Evolutionary conservation across 768 basidiomycete genomes (phyloP).

Genomic region (Glaciozyma antarctica): DNA sequence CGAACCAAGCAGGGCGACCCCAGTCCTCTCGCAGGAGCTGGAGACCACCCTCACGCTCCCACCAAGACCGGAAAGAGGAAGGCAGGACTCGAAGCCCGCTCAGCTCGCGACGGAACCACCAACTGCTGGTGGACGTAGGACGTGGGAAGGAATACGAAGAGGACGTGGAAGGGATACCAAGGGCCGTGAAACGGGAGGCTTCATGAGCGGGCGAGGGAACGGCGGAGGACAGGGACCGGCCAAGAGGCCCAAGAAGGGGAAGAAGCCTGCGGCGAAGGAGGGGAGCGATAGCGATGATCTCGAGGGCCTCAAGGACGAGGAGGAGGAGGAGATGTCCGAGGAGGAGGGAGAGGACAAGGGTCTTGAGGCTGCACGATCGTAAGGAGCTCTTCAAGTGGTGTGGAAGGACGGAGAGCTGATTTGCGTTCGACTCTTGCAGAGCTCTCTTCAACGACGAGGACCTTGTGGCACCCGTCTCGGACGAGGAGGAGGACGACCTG

Average conservation of each 20-base stretch:
- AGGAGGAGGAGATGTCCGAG: slow-evolving; percentile 46
- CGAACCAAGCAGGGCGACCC: slow-evolving; percentile 25
- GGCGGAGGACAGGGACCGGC: not conserved
- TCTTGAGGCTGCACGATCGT: slow-evolving; percentile 40
- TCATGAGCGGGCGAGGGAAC: not conserved
- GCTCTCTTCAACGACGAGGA: slow-evolving; percentile 34
- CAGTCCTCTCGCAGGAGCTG: slow-evolving; percentile 9
- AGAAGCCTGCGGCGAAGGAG: not conserved
- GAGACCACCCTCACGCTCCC: slow-evolving; percentile 19
- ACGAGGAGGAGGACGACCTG: slow-evolving; percentile 2
- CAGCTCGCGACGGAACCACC: not conserved
- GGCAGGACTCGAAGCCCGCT: slow-evolving; percentile 19
- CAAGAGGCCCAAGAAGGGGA: not conserved
- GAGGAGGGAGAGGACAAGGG: slow-evolving; percentile 44
- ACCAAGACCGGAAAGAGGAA: slow-evolving; percentile 29
- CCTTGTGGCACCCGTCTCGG: slow-evolving; percentile 25
- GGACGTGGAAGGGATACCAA: not conserved
- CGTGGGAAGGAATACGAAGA: not conserved
- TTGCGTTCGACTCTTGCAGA: not conserved
- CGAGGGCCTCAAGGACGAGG: slow-evolving; percentile 39
- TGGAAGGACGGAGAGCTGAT: too few species aligned
- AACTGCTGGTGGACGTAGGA: not conserved
- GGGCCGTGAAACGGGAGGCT: too few species aligned
- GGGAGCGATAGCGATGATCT: slow-evolving; percentile 21
- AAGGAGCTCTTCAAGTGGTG: slow-evolving; percentile 38